phyloP scores from a whole-genome alignment of 1,284 basidiomycete genomes.

The Tilletia caries region DNA sequence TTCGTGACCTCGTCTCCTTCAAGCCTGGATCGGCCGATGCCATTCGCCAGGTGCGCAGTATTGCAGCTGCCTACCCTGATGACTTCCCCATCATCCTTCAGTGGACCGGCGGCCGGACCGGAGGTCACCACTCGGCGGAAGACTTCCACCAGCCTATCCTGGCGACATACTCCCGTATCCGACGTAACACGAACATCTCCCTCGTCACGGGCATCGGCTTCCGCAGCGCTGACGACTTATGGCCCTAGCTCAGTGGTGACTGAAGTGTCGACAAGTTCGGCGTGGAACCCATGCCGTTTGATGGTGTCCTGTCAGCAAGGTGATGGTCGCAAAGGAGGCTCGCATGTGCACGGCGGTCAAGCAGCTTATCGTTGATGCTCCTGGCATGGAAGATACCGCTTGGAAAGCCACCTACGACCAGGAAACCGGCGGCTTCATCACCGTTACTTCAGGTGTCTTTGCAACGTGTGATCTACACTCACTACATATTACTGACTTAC shows the following conservation, averaged over 20 bases:
- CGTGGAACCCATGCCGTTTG: slow-evolving; percentile 96
- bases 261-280: slow-evolving; percentile 81
- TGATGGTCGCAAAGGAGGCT: slow-evolving; percentile 98
- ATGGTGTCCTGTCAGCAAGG: slow-evolving; percentile 86
- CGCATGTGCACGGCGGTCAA: slow-evolving; percentile 92
- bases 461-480: no score
- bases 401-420: slow-evolving; percentile 96
- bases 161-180: slow-evolving; percentile 82
- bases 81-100: slow-evolving; percentile 97
- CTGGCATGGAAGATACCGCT: slow-evolving; percentile 82
- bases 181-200: slow-evolving; percentile 80
- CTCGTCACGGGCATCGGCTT: slow-evolving; percentile 96
- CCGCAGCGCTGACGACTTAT: slow-evolving; percentile 88
- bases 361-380: slow-evolving; percentile 87
- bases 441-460: slow-evolving; percentile 77
- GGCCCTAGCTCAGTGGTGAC: slow-evolving; percentile 94
- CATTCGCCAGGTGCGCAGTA: slow-evolving; percentile 92
- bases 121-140: slow-evolving; percentile 96
- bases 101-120: slow-evolving; percentile 99
- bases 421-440: slow-evolving; percentile 91
- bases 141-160: slow-evolving; percentile 97
- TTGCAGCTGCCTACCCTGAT: slow-evolving; percentile 87
- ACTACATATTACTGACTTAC: no score
- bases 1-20: slow-evolving; percentile 85
- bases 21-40: slow-evolving; percentile 97